phyloP scores from a whole-genome alignment of 2,329 filamentous ascomycete genomes.

The Monilinia fructicola region DNA sequence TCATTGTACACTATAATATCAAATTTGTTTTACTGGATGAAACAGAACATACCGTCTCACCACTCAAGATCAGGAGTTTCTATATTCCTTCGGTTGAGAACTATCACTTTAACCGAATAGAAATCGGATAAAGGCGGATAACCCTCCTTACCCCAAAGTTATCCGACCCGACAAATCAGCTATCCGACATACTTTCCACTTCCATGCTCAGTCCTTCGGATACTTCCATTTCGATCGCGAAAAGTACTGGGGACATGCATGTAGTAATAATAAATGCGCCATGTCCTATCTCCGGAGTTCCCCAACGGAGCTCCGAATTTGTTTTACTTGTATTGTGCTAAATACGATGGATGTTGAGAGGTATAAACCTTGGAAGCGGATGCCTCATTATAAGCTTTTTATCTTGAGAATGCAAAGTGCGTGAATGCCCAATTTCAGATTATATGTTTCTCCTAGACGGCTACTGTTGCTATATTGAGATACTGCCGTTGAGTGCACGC shows the following conservation, averaged over 20 bases:
- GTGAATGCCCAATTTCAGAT: too few relatives aligned
- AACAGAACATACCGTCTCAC: neutral
- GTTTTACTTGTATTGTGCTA: neutral
- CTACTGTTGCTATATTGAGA: neutral
- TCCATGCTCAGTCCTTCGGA: too few relatives aligned
- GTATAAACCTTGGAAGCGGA: neutral
- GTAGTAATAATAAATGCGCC: too few relatives aligned
- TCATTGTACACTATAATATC: neutral
- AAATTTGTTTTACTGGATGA: too few relatives aligned
- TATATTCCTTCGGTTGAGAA: neutral
- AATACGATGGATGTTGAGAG: neutral
- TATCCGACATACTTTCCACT: neutral
- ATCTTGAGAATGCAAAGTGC: too few relatives aligned
- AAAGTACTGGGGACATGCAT: neutral
- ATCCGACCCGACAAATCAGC: neutral
- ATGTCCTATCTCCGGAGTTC: neutral
- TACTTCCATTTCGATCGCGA: neutral
- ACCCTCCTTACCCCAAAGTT: neutral
- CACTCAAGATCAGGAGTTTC: neutral
- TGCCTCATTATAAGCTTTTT: neutral
- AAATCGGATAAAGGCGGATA: conserved; percentile 1
- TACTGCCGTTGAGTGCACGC: neutral
- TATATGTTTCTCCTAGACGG: too few relatives aligned
- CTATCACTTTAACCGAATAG: neutral
- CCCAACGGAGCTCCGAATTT: conserved; percentile 7